These are phyloP conservation scores for Solanum infundibuliforme DNA, from an alignment of 257 asterid species.

Conservation along the genomic window DNA sequence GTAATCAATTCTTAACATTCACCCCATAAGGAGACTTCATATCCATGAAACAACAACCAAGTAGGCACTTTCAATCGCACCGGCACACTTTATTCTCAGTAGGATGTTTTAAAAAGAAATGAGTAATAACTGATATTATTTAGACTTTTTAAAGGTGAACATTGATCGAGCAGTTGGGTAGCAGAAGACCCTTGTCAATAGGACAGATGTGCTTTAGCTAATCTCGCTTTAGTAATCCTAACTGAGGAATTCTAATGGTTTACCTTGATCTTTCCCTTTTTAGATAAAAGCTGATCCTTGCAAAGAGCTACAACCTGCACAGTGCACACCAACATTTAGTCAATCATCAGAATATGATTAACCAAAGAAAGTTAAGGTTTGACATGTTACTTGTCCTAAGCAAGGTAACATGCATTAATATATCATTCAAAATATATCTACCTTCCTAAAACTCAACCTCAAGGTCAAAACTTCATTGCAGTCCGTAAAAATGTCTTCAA, in stretches of 20 bases:
- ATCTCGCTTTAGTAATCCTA: neutral
- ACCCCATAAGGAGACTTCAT: neutral
- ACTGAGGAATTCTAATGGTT: neutral
- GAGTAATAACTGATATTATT: neutral
- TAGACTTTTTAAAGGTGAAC: neutral
- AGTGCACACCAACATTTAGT: neutral
- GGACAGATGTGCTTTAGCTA: neutral
- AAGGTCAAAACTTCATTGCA: neutral
- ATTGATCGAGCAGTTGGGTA: neutral
- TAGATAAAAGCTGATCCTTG: neutral
- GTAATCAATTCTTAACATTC: neutral
- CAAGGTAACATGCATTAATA: neutral
- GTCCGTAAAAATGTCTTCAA: neutral
- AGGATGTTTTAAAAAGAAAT: neutral
- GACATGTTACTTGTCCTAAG: neutral
- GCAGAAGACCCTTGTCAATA: neutral
- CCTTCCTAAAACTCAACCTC: neutral
- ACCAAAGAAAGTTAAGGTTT: neutral
- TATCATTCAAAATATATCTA: neutral
- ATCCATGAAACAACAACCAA: neutral
- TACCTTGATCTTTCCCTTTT: neutral
- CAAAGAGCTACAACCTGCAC: neutral
- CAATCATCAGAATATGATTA: neutral
- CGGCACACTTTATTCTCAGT: neutral
- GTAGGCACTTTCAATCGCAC: neutral